Percentiles rank a stretch among this genome's conserved stretches.
Conservation (phyloP, 2,329 filamentous ascomycete species). For the Fusarium sp. region DNA sequence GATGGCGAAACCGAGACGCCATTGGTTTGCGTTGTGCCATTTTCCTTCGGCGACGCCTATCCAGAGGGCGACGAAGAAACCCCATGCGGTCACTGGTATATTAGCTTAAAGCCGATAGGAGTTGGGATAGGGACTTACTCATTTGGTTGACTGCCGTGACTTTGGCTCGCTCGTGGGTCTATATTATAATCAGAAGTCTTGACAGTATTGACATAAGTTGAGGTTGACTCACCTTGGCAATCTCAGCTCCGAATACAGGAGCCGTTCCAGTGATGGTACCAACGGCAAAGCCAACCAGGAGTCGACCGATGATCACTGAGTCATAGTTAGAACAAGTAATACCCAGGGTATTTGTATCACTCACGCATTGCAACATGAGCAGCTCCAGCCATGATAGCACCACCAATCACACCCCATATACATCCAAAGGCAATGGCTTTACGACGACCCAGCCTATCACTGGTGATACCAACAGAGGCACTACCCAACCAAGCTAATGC, state of each 20-base stretch:
- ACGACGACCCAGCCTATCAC: slow-evolving; percentile 51
- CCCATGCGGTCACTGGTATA: slow-evolving; percentile 52
- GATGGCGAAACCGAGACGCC: slow-evolving; percentile 54
- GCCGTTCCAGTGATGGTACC: slow-evolving; percentile 56
- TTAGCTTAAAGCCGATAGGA: background rate
- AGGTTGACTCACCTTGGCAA: slow-evolving; percentile 48
- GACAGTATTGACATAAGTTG: background rate
- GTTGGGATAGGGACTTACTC: slow-evolving; percentile 43
- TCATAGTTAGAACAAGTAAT: fast-evolving
- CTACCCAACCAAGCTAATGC: slow-evolving; percentile 53
- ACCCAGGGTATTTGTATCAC: background rate
- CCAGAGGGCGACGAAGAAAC: slow-evolving; percentile 55
- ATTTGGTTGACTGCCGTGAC: slow-evolving; percentile 56
- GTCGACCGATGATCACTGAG: slow-evolving; percentile 52
- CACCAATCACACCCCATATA: slow-evolving; percentile 53
- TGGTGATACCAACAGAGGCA: slow-evolving; percentile 53
- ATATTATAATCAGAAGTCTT: background rate
- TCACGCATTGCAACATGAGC: slow-evolving; percentile 55
- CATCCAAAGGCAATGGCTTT: slow-evolving; percentile 55
- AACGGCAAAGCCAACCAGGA: slow-evolving; percentile 53
- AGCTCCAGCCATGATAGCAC: slow-evolving; percentile 54
- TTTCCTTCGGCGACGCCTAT: slow-evolving; percentile 53
- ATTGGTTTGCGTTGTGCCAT: slow-evolving; percentile 53
- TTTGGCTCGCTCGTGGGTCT: slow-evolving; percentile 53
- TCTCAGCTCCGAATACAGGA: slow-evolving; percentile 55